Evolutionary conservation across 2,329 filamentous ascomycete species (phyloP).

Genomic region (Epichloe baconii): DNA sequence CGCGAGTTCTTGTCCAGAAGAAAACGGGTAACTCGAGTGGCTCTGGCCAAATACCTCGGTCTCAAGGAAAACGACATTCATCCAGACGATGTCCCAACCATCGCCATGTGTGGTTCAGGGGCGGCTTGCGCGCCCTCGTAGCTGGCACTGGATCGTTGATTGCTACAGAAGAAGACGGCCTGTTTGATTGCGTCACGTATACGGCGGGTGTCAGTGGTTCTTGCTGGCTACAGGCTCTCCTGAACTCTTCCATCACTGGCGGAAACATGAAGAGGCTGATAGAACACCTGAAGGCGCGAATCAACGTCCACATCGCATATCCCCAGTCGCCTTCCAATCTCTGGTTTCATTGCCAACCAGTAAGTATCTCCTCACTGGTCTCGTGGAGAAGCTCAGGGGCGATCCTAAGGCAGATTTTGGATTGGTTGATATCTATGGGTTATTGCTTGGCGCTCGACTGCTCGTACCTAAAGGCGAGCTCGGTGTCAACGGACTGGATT

Average conservation of each 20-base stretch:
- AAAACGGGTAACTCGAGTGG: slow-evolving; percentile 53
- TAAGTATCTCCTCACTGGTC: slow-evolving; percentile 74
- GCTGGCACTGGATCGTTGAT: slow-evolving; percentile 81
- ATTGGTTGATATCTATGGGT: slow-evolving; percentile 83
- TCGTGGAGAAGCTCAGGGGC: slow-evolving; percentile 85
- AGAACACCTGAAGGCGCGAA: slow-evolving; percentile 72
- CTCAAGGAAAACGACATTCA: slow-evolving; percentile 72
- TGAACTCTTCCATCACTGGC: slow-evolving; percentile 57
- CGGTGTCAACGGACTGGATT: slow-evolving; percentile 60
- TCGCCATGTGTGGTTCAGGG: slow-evolving; percentile 94
- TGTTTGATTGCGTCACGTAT: slow-evolving; percentile 92
- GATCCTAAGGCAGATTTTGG: slow-evolving; percentile 61
- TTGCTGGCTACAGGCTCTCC: slow-evolving; percentile 88
- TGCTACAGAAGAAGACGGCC: slow-evolving; percentile 69
- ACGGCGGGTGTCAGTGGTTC: slow-evolving; percentile 91
- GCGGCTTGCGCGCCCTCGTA: slow-evolving; percentile 78
- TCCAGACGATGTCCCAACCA: slow-evolving; percentile 81
- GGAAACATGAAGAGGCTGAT: slow-evolving; percentile 58
- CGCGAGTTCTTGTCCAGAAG: slow-evolving; percentile 58
- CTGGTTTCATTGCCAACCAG: slow-evolving; percentile 85
- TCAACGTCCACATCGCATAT: slow-evolving; percentile 84
- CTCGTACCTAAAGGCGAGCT: slow-evolving; percentile 70
- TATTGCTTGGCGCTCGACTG: slow-evolving; percentile 71
- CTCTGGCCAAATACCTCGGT: slow-evolving; percentile 70
- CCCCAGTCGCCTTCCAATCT: slow-evolving; percentile 72